These are phyloP conservation scores for Oemleria cerasiformis DNA, from an alignment of 306 rosid species.

Conservation along the genomic window DNA sequence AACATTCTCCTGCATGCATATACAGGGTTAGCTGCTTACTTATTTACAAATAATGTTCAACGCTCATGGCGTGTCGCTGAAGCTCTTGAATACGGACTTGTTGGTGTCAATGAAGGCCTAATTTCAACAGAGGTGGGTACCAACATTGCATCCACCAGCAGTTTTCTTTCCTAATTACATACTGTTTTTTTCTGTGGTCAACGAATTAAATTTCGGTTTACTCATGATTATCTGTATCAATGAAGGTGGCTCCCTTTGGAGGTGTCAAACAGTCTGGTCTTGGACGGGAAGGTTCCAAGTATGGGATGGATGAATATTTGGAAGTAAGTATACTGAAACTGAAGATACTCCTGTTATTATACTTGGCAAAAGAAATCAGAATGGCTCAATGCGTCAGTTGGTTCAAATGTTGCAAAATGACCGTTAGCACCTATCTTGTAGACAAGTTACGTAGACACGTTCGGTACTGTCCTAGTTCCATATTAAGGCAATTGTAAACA, in stretches of 20 bases:
- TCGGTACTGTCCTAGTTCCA: not conserved
- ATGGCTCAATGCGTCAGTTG: not conserved
- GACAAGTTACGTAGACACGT: not conserved
- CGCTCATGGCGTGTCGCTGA: constrained; percentile 97
- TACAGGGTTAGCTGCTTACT: constrained; percentile 86
- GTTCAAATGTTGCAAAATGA: not conserved
- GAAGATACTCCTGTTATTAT: not conserved
- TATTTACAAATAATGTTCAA: constrained; percentile 80
- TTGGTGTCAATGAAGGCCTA: constrained; percentile 90
- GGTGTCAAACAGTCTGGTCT: constrained; percentile 95
- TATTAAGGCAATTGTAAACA: not conserved
- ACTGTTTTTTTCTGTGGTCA: not conserved
- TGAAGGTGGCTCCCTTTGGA: constrained; percentile 97
- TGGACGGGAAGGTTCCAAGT: constrained; percentile 98
- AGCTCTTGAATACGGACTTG: constrained; percentile 94
- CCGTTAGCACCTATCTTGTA: not conserved
- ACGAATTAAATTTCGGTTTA: not conserved
- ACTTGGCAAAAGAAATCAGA: not conserved
- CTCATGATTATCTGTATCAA: constrained; percentile 20
- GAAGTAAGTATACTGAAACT: constrained; percentile 47
- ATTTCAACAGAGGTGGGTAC: constrained; percentile 84
- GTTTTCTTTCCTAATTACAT: not conserved
- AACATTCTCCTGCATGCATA: constrained; percentile 11
- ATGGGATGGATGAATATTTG: constrained; percentile 93
- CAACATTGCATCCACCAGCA: constrained; percentile 19